These are phyloP conservation scores for Linum trigynum DNA, from an alignment of 345 rosid genomes.

Conservation along the genomic window DNA sequence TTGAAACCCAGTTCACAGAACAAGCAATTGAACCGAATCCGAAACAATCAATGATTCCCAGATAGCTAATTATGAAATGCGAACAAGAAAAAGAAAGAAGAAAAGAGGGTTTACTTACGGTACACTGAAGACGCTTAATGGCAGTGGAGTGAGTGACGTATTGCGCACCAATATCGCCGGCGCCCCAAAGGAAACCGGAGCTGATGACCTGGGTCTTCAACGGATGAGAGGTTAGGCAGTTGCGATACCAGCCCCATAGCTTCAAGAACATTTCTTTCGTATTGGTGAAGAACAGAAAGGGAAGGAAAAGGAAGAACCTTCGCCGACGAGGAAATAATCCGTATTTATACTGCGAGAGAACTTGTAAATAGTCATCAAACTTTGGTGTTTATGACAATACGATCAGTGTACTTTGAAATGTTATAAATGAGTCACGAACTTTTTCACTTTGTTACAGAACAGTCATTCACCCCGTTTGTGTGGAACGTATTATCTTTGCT, in stretches of 20 bases:
- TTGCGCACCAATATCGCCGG: slow-evolving; percentile 82
- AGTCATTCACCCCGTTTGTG: too few relatives aligned
- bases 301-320: background rate
- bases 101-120: slow-evolving; percentile 19
- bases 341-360: too few relatives aligned
- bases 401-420: too few relatives aligned
- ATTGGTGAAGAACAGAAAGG: background rate
- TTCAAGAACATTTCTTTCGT: slow-evolving; percentile 32
- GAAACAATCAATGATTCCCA: slow-evolving; percentile 4
- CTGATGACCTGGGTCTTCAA: slow-evolving; percentile 80
- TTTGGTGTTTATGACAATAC: background rate
- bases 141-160: slow-evolving; percentile 74
- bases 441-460: too few relatives aligned
- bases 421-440: background rate
- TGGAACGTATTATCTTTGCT: too few relatives aligned
- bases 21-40: background rate
- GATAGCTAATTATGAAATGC: background rate
- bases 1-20: slow-evolving; percentile 10
- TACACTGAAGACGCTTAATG: slow-evolving; percentile 29
- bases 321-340: too few relatives aligned
- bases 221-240: slow-evolving; percentile 54
- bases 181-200: slow-evolving; percentile 85
- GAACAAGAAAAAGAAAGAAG: background rate
- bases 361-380: too few relatives aligned
- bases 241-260: slow-evolving; percentile 86